Percentiles rank a stretch among this genome's conserved stretches.
phyloP scores from a whole-genome alignment of 768 basidiomycete genomes.

The Boletus patriciae region DNA sequence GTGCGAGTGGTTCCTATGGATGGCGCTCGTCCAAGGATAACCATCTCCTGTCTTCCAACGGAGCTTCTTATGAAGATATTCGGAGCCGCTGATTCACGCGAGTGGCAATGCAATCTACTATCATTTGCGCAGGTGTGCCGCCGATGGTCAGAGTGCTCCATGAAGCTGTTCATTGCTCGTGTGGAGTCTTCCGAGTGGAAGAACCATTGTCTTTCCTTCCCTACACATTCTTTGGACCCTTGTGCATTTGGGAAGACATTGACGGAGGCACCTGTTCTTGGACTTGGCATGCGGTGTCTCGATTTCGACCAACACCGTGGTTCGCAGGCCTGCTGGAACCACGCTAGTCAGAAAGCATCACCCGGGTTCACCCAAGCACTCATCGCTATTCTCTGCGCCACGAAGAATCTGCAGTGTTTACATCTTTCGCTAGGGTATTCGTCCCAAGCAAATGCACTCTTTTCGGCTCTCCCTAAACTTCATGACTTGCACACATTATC shows the following conservation, averaged over 20 bases:
- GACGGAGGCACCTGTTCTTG: not conserved
- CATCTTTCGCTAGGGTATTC: not conserved
- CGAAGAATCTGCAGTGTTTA: constrained; percentile 1
- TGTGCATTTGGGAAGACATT: not conserved
- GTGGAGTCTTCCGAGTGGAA: not conserved
- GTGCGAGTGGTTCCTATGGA: not conserved
- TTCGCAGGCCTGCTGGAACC: too few species aligned
- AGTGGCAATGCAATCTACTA: constrained; percentile 6
- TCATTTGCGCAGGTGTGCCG: constrained; percentile 9
- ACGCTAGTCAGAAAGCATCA: not conserved
- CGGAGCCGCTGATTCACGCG: not conserved
- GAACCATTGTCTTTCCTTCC: fast-evolving
- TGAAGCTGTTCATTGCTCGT: not conserved
- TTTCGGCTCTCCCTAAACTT: not conserved
- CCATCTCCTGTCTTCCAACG: not conserved
- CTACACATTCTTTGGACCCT: not conserved
- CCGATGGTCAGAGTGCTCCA: constrained; percentile 1
- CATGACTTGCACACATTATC: not conserved
- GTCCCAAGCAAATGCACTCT: not conserved
- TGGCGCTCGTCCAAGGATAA: not conserved
- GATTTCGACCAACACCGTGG: not conserved
- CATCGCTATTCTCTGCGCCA: not conserved
- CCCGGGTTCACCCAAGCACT: not conserved
- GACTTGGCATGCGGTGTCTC: not conserved
- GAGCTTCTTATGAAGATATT: constrained; percentile 7